Base-by-base conservation (phyloP, 2,329 filamentous ascomycete species). In the Alternaria postmessia region DNA sequence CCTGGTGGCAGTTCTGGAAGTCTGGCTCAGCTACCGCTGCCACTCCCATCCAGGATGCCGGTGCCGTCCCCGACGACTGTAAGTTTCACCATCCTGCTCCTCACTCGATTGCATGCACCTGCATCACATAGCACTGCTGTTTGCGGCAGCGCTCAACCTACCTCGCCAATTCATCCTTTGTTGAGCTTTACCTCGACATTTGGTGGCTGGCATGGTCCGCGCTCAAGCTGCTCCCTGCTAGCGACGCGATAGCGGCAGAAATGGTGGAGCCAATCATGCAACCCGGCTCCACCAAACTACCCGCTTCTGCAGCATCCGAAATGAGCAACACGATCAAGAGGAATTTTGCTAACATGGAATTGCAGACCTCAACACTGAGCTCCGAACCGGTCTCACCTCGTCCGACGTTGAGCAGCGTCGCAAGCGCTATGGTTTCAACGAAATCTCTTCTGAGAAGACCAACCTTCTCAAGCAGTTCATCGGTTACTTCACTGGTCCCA, bases 391-490 rank as follows among this genome's bases (percentile, higher is more conserved):
- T 85, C 83, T 92, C 59, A 82, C 81, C 61, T 75, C 78, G 56
- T 65, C 75, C 62, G 87, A 91, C 62, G 86, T 91, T 55, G 89
- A 91, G 73, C 72, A 74, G 52, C 86, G 90, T 71, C 84, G 90
- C 69, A 90, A 87, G 81, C 85, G 85, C 71, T 84, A 83, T 67
- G 90, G 90, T 62, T 91, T 81, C 82, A 92, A 92, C 82, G 90
- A 92, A 78, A 83, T 92, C 77, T 83, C 85, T 30, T 87, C 88
- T 32, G 90, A 92, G 82, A 91, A 91, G 84, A 88, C 89, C 81
- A 92, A 91, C 82, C 82, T 91, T 82, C 85, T 91, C 78, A 78
- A 89, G 76, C 89, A 92, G 82, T 92, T 92, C 82, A 81, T 92
- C 70, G 85, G 87, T 76, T 92, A 90, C 83, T 92, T 92, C 85